Conservation (phyloP, 2,329 filamentous ascomycete genomes). For the Endothia cerciana region DNA sequence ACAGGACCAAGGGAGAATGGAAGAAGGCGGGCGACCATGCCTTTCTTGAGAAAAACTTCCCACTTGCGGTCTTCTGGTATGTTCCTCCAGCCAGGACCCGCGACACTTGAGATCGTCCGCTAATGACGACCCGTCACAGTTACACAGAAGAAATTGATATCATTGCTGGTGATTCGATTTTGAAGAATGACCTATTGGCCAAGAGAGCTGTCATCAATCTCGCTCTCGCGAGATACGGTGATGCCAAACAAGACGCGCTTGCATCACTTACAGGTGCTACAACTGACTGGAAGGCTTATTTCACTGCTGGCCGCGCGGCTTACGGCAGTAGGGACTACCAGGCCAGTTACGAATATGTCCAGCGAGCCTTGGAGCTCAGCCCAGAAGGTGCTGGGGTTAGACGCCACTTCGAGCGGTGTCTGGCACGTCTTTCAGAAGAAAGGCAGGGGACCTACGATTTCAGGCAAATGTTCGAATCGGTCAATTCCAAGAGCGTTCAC, state of each 20-base stretch:
- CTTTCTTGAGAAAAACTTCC: background rate
- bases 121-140: background rate
- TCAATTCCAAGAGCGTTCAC: background rate
- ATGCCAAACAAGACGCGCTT: background rate
- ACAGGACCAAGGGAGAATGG: background rate
- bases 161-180: background rate
- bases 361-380: background rate
- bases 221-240: background rate
- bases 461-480: background rate
- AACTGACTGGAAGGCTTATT: background rate
- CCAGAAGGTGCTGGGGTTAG: background rate
- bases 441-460: background rate
- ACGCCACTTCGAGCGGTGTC: background rate
- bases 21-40: background rate
- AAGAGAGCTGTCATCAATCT: background rate
- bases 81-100: background rate
- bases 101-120: background rate
- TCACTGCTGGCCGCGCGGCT: background rate
- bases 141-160: background rate
- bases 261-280: background rate
- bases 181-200: background rate
- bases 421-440: background rate
- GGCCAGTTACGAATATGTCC: background rate
- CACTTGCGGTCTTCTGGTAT: background rate
- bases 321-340: background rate